These are phyloP conservation scores for Lichtheimia hyalospora DNA, from an alignment of 371 early-diverging fungal species.

Conservation along the genomic window DNA sequence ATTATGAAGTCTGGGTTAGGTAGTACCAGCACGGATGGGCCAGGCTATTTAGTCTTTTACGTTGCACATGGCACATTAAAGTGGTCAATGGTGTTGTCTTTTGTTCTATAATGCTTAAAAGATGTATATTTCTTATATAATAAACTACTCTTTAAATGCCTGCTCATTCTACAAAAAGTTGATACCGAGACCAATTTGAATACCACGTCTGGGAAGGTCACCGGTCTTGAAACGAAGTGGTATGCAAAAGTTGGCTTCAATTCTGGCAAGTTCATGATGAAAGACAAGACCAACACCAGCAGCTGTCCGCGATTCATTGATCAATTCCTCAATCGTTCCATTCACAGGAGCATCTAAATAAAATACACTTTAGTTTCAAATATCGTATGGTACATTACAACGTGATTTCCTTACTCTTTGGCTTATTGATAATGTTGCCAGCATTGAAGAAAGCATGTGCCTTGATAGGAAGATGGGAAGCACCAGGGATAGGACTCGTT, in stretches of 20 bases:
- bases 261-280: conserved; percentile 69
- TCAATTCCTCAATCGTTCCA: conserved; percentile 39
- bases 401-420: conserved; percentile 37
- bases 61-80: too few species aligned
- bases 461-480: conserved; percentile 61
- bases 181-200: conserved; percentile 87
- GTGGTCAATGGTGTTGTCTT: too few species aligned
- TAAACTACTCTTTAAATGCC: too few species aligned
- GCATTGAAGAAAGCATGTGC: conserved; percentile 89
- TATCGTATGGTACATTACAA: neutral
- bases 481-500: conserved; percentile 76
- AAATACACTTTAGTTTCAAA: neutral
- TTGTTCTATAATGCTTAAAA: too few species aligned
- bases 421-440: conserved; percentile 66
- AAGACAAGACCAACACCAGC: conserved; percentile 82
- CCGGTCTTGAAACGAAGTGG: conserved; percentile 48
- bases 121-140: too few species aligned
- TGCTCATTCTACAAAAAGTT: conserved; percentile 65
- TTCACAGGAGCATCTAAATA: conserved; percentile 8
- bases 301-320: conserved; percentile 61
- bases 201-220: conserved; percentile 73
- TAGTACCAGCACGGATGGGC: too few species aligned
- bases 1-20: too few species aligned
- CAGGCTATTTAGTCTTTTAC: too few species aligned
- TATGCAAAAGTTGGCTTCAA: conserved; percentile 49